Conservation (phyloP, 1,139 yeast genomes). For the Blastobotrys persicus region DNA sequence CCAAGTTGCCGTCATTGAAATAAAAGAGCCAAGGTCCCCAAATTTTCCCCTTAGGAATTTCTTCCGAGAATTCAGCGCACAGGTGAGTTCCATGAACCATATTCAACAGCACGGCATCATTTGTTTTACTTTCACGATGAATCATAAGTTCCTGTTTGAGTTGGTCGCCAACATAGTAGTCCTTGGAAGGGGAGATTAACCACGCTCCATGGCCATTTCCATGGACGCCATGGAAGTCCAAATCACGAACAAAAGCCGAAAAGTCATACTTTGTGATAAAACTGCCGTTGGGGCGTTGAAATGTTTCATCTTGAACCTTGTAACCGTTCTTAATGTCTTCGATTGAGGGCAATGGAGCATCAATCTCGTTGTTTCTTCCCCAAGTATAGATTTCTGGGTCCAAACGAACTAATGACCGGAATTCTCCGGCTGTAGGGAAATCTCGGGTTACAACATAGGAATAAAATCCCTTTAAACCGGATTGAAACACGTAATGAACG, state of each 20-base stretch:
- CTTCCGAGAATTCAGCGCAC: background rate
- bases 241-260: background rate
- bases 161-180: background rate
- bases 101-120: background rate
- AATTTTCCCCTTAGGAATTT: background rate
- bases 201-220: background rate
- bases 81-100: background rate
- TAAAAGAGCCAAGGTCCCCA: background rate
- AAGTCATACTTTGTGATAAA: background rate
- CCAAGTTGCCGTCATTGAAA: background rate
- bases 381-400: background rate
- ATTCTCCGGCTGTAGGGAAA: background rate
- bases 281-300: background rate
- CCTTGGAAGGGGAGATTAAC: background rate
- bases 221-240: background rate
- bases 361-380: background rate
- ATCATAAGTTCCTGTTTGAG: background rate
- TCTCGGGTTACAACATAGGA: background rate
- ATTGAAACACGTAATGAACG: background rate
- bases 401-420: background rate
- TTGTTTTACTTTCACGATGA: background rate
- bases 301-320: background rate
- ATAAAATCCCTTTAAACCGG: background rate
- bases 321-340: background rate
- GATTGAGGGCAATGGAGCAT: background rate